These are phyloP conservation scores for Fusarium longipes DNA, from an alignment of 2,329 filamentous ascomycete species.

Conservation along the genomic window DNA sequence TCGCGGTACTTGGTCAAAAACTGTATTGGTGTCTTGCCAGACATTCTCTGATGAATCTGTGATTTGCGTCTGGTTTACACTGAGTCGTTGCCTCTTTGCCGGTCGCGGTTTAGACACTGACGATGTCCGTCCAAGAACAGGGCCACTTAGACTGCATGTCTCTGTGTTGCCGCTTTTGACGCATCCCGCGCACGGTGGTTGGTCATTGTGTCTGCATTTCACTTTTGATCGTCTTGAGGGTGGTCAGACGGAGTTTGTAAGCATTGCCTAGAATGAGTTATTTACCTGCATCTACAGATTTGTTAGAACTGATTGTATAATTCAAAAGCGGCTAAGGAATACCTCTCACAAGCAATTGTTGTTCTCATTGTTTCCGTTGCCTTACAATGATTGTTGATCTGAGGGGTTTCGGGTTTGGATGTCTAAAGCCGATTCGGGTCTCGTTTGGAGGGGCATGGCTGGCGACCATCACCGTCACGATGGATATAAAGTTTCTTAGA, in stretches of 20 bases:
- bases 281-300: constrained; percentile 40
- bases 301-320: not conserved
- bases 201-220: constrained; percentile 42
- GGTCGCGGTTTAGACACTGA: not conserved
- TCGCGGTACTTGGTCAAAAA: constrained; percentile 14
- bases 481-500: not conserved
- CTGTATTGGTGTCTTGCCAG: constrained; percentile 13
- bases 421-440: constrained; percentile 33
- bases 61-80: not conserved
- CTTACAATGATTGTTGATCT: not conserved
- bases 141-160: constrained; percentile 37
- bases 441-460: too few species aligned
- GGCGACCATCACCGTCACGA: too few species aligned
- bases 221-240: constrained; percentile 41
- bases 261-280: too few species aligned
- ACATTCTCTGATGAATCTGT: not conserved
- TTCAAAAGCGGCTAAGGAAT: fast-evolving
- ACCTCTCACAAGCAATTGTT: constrained; percentile 45
- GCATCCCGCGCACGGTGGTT: constrained; percentile 42
- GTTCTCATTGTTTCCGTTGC: constrained; percentile 29
- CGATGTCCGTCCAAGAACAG: not conserved
- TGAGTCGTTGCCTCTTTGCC: constrained; percentile 23
- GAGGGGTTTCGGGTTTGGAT: constrained; percentile 29
- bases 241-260: not conserved
- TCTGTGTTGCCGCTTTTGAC: constrained; percentile 29